phyloP scores from a whole-genome alignment of 2,329 filamentous ascomycete species.

The Penicillium sp. region DNA sequence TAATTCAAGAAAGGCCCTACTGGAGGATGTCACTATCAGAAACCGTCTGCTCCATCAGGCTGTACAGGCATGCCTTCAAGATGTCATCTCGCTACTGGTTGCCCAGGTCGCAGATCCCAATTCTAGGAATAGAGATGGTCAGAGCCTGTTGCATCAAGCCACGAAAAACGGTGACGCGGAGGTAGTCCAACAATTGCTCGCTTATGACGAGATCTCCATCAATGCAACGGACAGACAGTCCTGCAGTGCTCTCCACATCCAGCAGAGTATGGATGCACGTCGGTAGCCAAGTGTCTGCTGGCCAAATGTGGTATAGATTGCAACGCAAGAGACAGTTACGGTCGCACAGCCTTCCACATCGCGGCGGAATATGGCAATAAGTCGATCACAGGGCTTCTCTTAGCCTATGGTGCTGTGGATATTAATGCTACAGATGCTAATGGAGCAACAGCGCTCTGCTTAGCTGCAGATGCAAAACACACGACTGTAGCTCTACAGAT shows the following conservation, averaged over 20 bases:
- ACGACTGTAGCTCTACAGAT: no score
- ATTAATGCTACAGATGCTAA: no score
- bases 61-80: conserved; percentile 2
- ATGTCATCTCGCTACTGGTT: conserved; percentile 6
- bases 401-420: no score
- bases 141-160: conserved; percentile 7
- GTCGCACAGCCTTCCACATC: conserved; percentile 8
- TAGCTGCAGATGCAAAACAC: no score
- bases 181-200: conserved; percentile 5
- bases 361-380: no score
- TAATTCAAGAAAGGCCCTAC: no score
- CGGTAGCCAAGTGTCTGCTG: background rate
- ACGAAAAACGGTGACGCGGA: background rate
- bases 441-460: no score
- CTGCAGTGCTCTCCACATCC: conserved; percentile 1
- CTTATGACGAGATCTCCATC: conserved; percentile 1
- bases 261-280: background rate
- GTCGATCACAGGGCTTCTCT: no score
- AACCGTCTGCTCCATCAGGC: background rate
- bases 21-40: no score
- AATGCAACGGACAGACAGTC: background rate
- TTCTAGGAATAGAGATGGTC: background rate
- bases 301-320: background rate
- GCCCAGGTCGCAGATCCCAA: conserved; percentile 5
- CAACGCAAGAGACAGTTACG: conserved; percentile 6